Conservation (phyloP, 345 rosid genomes). For the Gossypium longicalyx region DNA sequence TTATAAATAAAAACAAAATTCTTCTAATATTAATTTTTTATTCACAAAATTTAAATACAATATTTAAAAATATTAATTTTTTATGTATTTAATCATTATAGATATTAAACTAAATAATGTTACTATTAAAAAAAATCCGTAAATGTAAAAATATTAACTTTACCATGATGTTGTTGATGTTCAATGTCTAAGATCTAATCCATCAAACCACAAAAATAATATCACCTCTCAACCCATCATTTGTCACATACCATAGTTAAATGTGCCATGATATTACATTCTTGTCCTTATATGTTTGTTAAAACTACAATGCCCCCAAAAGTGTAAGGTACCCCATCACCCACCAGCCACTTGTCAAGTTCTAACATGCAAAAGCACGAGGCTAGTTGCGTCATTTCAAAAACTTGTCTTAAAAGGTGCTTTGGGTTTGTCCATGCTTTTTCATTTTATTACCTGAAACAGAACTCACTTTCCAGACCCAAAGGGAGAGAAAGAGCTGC, state of each 20-base stretch:
- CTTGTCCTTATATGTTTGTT: neutral
- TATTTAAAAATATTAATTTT: too few relatives aligned
- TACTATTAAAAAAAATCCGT: too few relatives aligned
- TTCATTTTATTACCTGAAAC: neutral
- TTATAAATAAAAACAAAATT: too few relatives aligned
- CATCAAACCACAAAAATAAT: neutral
- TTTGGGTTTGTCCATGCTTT: neutral
- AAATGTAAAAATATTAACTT: too few relatives aligned
- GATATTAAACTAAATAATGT: too few relatives aligned
- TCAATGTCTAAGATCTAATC: neutral
- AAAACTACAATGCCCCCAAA: neutral
- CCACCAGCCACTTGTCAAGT: neutral
- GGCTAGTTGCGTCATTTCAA: slow-evolving; percentile 5
- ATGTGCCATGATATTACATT: neutral
- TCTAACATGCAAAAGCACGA: neutral
- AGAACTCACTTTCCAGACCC: neutral
- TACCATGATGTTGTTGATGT: neutral
- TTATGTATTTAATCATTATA: too few relatives aligned
- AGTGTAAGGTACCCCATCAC: neutral
- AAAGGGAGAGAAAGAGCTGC: neutral
- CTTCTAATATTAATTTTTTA: too few relatives aligned
- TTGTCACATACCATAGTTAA: neutral
- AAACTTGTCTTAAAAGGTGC: neutral
- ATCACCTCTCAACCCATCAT: slow-evolving; percentile 5
- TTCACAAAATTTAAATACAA: too few relatives aligned